Evolutionary conservation across 2,329 filamentous ascomycete genomes (phyloP).

Genomic region (Ophiostoma sp.): DNA sequence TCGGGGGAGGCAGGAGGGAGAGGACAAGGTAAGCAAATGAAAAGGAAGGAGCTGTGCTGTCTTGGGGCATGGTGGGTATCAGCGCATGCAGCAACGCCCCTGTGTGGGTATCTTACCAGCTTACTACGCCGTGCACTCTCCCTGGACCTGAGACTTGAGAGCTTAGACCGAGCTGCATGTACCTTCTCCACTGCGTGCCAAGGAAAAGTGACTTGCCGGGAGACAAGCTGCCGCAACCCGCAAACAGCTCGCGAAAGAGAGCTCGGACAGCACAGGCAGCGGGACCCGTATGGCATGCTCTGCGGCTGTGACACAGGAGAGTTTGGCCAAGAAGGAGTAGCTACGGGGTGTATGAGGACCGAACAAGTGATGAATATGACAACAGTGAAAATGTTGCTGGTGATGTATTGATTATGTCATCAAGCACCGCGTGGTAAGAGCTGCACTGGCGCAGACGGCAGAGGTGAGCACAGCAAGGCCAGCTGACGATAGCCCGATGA

Average conservation of each 20-base stretch:
- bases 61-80: neutral
- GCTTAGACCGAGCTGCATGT: neutral
- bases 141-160: no score
- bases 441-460: no score
- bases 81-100: neutral
- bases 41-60: neutral
- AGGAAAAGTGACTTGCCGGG: slow-evolving; percentile 15
- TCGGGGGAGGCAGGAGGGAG: no score
- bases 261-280: neutral
- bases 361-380: neutral
- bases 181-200: slow-evolving; percentile 19
- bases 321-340: neutral
- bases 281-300: neutral
- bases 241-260: neutral
- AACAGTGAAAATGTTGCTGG: neutral
- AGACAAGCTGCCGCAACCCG: neutral
- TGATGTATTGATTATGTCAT: neutral
- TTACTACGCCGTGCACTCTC: no score
- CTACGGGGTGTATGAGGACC: neutral
- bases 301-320: neutral
- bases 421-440: neutral
- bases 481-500: no score
- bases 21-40: no score
- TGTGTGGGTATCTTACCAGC: neutral
- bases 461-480: no score